A percentile compares a stretch with the other conserved stretches of the same genome.
These are phyloP conservation scores for Populus davidiana DNA, from an alignment of 345 rosid species.

Conservation along the genomic window DNA sequence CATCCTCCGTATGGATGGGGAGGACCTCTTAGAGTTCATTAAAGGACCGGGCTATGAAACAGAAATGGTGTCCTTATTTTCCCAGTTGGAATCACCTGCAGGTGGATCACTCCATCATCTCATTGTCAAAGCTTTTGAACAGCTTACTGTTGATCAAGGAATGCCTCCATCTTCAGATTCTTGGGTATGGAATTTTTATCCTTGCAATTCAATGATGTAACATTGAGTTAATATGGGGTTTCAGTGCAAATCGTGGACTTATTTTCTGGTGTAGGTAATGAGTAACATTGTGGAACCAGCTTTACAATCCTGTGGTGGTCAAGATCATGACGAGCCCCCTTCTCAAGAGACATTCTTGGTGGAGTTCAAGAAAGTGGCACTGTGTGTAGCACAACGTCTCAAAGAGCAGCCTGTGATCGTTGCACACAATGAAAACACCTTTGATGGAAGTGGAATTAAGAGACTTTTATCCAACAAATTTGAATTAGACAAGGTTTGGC, in stretches of 20 bases:
- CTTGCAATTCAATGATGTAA: neutral
- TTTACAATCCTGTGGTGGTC: conserved; percentile 36
- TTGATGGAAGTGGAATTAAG: conserved; percentile 78
- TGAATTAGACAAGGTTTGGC: conserved; percentile 74
- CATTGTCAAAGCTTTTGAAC: conserved; percentile 55
- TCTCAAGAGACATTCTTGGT: conserved; percentile 57
- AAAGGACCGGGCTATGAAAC: conserved; percentile 60
- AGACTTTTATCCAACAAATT: conserved; percentile 74
- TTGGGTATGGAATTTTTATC: conserved; percentile 51
- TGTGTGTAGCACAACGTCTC: conserved; percentile 64
- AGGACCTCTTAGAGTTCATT: conserved; percentile 83
- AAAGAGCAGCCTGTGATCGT: conserved; percentile 93
- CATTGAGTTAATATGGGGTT: neutral
- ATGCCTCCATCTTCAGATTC: conserved; percentile 83
- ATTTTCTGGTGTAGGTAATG: conserved; percentile 46
- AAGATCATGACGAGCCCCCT: conserved; percentile 37
- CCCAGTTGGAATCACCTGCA: conserved; percentile 35
- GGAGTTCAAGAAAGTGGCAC: conserved; percentile 65
- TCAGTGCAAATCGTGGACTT: neutral
- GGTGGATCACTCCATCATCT: conserved; percentile 47
- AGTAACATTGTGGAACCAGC: conserved; percentile 73
- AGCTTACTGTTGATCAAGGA: conserved; percentile 84
- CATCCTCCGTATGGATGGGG: conserved; percentile 93
- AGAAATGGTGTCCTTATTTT: conserved; percentile 57
- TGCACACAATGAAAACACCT: conserved; percentile 81